phyloP scores from a whole-genome alignment of 208 protist species.

The Leishmania mexicana region DNA sequence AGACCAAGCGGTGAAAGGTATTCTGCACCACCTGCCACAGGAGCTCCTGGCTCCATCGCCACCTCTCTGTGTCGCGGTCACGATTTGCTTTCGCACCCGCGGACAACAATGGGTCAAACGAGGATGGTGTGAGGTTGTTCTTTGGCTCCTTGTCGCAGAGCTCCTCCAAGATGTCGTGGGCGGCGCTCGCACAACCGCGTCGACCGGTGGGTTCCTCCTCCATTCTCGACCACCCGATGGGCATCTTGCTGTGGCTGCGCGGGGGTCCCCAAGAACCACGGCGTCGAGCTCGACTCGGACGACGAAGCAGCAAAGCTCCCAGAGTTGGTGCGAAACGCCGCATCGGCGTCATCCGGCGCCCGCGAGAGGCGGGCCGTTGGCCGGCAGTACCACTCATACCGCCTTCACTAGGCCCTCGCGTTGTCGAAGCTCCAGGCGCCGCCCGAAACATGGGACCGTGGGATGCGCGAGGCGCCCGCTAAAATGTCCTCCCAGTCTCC shows the following conservation, averaged over 20 bases:
- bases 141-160: background rate
- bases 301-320: background rate
- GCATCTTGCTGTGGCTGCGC: conserved; percentile 20
- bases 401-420: conserved; percentile 22
- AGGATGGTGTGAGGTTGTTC: background rate
- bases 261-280: conserved; percentile 5
- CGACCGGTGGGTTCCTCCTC: background rate
- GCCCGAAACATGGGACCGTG: conserved; percentile 42
- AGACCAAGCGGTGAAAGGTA: conserved; percentile 62
- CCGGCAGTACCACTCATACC: conserved; percentile 10
- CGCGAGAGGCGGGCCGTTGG: conserved; percentile 6
- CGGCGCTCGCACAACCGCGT: background rate
- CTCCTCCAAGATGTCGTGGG: conserved; percentile 16
- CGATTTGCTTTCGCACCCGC: background rate
- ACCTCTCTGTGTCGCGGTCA: conserved; percentile 10
- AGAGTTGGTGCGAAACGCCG: background rate
- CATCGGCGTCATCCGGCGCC: conserved; percentile 5
- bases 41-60: conserved; percentile 37
- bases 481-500: conserved; percentile 63
- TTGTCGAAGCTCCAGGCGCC: conserved; percentile 47
- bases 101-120: background rate
- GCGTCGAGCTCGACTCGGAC: conserved; percentile 8
- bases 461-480: conserved; percentile 50
- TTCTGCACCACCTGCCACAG: conserved; percentile 51
- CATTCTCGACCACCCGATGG: background rate